Evolutionary conservation across 169 alveolate genomes (phyloP).

Genomic region (Neospora caninum): DNA sequence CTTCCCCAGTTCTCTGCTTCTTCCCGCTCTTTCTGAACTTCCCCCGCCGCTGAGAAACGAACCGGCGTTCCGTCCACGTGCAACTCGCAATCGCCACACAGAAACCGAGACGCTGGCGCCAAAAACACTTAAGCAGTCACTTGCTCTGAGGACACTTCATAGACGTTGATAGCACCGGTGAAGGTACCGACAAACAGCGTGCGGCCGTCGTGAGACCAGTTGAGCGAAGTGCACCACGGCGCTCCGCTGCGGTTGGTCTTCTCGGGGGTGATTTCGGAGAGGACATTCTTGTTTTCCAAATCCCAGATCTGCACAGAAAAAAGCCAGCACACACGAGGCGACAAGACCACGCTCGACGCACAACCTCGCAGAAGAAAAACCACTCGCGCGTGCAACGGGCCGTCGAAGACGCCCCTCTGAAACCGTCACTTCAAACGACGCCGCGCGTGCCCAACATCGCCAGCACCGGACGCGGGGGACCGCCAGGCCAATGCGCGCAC

Average conservation of each 20-base stretch:
- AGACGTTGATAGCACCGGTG: conserved; percentile 90
- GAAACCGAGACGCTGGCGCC: neutral
- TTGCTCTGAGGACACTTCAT: conserved; percentile 78
- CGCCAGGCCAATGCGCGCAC: too few species aligned
- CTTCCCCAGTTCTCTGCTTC: neutral
- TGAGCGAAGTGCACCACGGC: conserved; percentile 94
- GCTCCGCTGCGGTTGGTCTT: conserved; percentile 90
- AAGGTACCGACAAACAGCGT: conserved; percentile 93
- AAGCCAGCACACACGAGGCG: neutral
- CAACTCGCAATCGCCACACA: too few species aligned
- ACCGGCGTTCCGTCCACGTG: too few species aligned
- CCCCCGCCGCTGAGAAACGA: too few species aligned
- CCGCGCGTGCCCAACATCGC: too few species aligned
- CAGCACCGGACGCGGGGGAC: too few species aligned
- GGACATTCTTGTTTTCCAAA: conserved; percentile 92
- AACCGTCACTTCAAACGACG: too few species aligned
- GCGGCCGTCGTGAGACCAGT: conserved; percentile 95
- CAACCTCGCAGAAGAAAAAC: neutral
- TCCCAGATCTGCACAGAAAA: conserved; percentile 85
- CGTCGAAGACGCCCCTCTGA: too few species aligned
- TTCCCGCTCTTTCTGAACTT: too few species aligned
- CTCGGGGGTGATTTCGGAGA: conserved; percentile 90
- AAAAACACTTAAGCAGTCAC: neutral
- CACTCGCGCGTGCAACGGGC: too few species aligned
- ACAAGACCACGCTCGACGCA: neutral